These are phyloP conservation scores for Purpureocillium takamizusanense DNA, from an alignment of 2,329 filamentous ascomycete species.

Conservation along the genomic window DNA sequence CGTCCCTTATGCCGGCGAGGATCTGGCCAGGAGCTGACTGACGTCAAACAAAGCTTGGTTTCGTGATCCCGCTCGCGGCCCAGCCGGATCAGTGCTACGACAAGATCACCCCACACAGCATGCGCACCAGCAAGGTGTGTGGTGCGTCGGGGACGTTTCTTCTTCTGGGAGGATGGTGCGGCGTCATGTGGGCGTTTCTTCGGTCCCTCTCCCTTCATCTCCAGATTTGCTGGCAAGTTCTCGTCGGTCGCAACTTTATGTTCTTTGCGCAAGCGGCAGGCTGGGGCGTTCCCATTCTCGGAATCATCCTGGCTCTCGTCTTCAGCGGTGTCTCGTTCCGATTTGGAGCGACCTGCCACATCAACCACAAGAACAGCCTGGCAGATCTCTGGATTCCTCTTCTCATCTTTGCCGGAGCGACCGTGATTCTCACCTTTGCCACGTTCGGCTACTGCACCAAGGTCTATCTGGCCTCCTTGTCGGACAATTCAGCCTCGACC, in stretches of 20 bases:
- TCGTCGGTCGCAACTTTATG: slow-evolving; percentile 85
- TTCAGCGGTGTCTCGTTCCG: slow-evolving; percentile 91
- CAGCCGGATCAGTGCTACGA: slow-evolving; percentile 79
- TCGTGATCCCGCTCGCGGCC: slow-evolving; percentile 77
- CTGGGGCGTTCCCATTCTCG: slow-evolving; percentile 74
- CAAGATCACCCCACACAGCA: slow-evolving; percentile 85
- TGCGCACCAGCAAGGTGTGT: slow-evolving; percentile 73
- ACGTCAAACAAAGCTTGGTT: slow-evolving; percentile 55
- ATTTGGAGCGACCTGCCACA: slow-evolving; percentile 85
- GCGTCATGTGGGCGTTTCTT: slow-evolving; percentile 84
- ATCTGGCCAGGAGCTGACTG: slow-evolving; percentile 14
- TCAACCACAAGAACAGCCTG: slow-evolving; percentile 81
- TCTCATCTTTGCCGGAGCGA: slow-evolving; percentile 65
- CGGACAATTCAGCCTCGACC: slow-evolving; percentile 62
- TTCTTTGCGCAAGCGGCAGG: slow-evolving; percentile 70
- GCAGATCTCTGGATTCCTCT: slow-evolving; percentile 86
- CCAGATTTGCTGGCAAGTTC: slow-evolving; percentile 95
- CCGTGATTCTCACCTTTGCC: slow-evolving; percentile 70
- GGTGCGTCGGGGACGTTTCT: slow-evolving; percentile 83
- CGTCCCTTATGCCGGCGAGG: too few relatives aligned
- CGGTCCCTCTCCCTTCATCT: slow-evolving; percentile 87
- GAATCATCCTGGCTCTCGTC: slow-evolving; percentile 66
- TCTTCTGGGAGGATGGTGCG: slow-evolving; percentile 75
- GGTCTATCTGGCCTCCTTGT: slow-evolving; percentile 79
- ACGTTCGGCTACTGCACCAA: slow-evolving; percentile 93